A percentile compares a stretch with the other conserved stretches of the same genome.
Conservation (phyloP, 768 basidiomycete species). For the Leucocoprinus leucothites region DNA sequence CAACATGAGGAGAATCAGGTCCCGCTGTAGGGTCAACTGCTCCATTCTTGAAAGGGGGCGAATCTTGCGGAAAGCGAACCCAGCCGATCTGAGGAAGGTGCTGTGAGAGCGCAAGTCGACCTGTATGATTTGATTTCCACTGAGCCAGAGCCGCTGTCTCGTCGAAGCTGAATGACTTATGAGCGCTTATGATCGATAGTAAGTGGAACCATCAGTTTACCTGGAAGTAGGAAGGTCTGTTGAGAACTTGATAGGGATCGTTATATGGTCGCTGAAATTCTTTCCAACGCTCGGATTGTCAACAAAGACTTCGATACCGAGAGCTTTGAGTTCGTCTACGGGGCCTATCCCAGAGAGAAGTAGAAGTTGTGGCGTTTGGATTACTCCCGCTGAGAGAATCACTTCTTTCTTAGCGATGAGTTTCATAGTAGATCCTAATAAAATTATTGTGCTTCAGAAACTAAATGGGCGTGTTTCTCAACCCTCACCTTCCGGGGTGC, state of each 20-base stretch:
- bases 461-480: not conserved
- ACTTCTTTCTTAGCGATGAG: constrained; percentile 18
- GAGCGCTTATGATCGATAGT: not conserved
- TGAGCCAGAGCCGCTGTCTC: not conserved
- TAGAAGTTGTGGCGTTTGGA: constrained; percentile 18
- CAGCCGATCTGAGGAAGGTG: constrained; percentile 1
- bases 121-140: constrained; percentile 9
- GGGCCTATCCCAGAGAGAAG: constrained; percentile 21
- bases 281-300: constrained; percentile 19
- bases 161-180: not conserved
- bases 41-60: constrained; percentile 6
- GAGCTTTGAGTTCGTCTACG: constrained; percentile 6
- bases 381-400: constrained; percentile 17
- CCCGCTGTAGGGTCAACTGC: constrained; percentile 10
- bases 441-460: not conserved
- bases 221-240: not conserved
- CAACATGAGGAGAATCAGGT: constrained; percentile 13
- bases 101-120: constrained; percentile 2
- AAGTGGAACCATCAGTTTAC: not conserved
- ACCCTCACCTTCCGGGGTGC: not conserved
- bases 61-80: constrained; percentile 10
- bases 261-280: constrained; percentile 15
- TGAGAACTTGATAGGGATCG: not conserved
- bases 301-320: constrained; percentile 12
- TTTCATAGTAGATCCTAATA: not conserved